phyloP scores from a whole-genome alignment of 2,329 filamentous ascomycete genomes.

The Talaromyces pinophilus region DNA sequence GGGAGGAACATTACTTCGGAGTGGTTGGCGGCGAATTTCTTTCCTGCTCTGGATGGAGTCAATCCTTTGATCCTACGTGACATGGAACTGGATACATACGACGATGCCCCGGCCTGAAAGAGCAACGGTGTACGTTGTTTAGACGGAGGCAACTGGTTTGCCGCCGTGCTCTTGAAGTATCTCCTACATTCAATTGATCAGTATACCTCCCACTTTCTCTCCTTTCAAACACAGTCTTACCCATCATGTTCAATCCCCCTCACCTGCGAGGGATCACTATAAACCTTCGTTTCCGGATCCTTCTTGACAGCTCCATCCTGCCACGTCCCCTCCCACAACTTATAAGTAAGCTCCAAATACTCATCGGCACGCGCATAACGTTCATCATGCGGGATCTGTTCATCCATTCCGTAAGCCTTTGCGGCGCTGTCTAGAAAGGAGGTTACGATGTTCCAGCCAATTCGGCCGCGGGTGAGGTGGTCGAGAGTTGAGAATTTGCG shows the following conservation, averaged over 20 bases:
- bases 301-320: constrained; percentile 42
- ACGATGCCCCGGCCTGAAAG: constrained; percentile 51
- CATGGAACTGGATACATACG: constrained; percentile 19
- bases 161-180: constrained; percentile 37
- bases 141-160: constrained; percentile 41
- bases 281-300: constrained; percentile 28
- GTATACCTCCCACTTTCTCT: background rate
- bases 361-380: constrained; percentile 53
- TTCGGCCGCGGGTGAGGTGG: constrained; percentile 53
- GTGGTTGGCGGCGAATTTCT: constrained; percentile 48
- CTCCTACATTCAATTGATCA: constrained; percentile 10
- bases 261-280: constrained; percentile 39
- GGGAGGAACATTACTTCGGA: constrained; percentile 51
- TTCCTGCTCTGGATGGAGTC: constrained; percentile 37
- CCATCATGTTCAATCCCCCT: constrained; percentile 43
- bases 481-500: constrained; percentile 57
- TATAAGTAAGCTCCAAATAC: constrained; percentile 50
- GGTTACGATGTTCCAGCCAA: constrained; percentile 58
- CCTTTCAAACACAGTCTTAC: constrained; percentile 48
- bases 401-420: constrained; percentile 49
- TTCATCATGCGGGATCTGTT: constrained; percentile 53
- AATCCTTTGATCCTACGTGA: background rate
- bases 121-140: constrained; percentile 51
- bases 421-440: constrained; percentile 52
- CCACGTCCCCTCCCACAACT: constrained; percentile 58